These are phyloP conservation scores for Calonectria hongkongensis DNA, from an alignment of 2,329 filamentous ascomycete genomes.

Conservation along the genomic window DNA sequence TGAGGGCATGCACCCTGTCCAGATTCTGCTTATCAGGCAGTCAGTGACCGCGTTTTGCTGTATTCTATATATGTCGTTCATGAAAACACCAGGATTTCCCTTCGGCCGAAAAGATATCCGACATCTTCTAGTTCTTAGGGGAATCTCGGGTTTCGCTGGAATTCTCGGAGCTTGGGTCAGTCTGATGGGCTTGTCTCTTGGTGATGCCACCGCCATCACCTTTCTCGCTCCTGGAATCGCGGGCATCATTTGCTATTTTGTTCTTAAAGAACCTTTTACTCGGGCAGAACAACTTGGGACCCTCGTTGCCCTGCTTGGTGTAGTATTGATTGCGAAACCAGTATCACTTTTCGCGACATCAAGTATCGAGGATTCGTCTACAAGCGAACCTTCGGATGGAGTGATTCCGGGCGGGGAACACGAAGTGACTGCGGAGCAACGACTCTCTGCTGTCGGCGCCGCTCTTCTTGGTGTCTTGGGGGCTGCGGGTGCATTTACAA, in stretches of 20 bases:
- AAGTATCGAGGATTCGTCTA: constrained; percentile 46
- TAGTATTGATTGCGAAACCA: constrained; percentile 88
- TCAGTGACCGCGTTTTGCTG: constrained; percentile 81
- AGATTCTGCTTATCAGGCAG: constrained; percentile 89
- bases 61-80: constrained; percentile 83
- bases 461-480: constrained; percentile 87
- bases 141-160: constrained; percentile 83
- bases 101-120: constrained; percentile 81
- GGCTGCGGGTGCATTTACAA: constrained; percentile 82
- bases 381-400: constrained; percentile 40
- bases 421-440: constrained; percentile 75
- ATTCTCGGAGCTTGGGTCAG: constrained; percentile 84
- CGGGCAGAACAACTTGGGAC: constrained; percentile 85
- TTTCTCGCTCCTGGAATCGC: constrained; percentile 88
- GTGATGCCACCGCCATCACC: constrained; percentile 92
- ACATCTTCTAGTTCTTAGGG: constrained; percentile 80
- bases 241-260: constrained; percentile 85
- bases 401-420: constrained; percentile 59
- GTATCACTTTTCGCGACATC: constrained; percentile 69
- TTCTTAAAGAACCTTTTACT: constrained; percentile 86
- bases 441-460: constrained; percentile 81
- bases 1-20: constrained; percentile 85
- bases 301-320: constrained; percentile 84
- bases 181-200: constrained; percentile 85
- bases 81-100: constrained; percentile 80